These are phyloP conservation scores for Torulaspora franciscae DNA, from an alignment of 805 yeast species.

Conservation along the genomic window DNA sequence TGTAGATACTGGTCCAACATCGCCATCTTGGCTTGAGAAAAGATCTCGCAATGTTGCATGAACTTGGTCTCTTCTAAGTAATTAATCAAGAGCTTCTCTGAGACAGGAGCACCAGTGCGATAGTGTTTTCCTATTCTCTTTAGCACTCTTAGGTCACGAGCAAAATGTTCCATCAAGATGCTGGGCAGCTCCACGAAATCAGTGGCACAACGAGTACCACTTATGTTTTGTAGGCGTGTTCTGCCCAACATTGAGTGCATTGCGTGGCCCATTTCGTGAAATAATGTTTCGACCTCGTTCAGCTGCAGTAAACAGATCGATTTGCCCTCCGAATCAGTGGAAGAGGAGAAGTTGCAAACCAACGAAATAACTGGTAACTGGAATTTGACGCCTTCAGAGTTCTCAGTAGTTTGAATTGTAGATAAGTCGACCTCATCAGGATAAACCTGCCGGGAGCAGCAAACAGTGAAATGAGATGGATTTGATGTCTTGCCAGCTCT, in stretches of 20 bases:
- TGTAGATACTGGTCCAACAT: slow-evolving; percentile 80
- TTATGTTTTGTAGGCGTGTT: slow-evolving; percentile 81
- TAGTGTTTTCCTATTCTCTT: slow-evolving; percentile 65
- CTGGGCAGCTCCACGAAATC: slow-evolving; percentile 97
- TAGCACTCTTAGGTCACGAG: slow-evolving; percentile 73
- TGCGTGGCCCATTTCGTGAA: slow-evolving; percentile 99
- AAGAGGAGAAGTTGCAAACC: slow-evolving; percentile 69
- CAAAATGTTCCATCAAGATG: slow-evolving; percentile 92
- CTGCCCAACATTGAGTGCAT: slow-evolving; percentile 96
- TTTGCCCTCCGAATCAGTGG: slow-evolving; percentile 33
- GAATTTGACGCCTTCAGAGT: slow-evolving; percentile 44
- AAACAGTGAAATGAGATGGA: slow-evolving; percentile 94
- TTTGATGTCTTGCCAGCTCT: slow-evolving; percentile 68
- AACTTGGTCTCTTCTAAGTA: slow-evolving; percentile 49
- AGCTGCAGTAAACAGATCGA: slow-evolving; percentile 57
- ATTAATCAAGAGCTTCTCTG: slow-evolving; percentile 44
- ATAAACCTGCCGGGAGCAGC: slow-evolving; percentile 81
- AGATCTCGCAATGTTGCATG: slow-evolving; percentile 66
- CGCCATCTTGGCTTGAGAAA: slow-evolving; percentile 87
- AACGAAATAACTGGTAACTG: slow-evolving; percentile 89
- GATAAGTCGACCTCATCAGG: slow-evolving; percentile 44
- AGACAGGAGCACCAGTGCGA: slow-evolving; percentile 56
- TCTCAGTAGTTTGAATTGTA: slow-evolving; percentile 34
- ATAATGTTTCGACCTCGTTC: slow-evolving; percentile 84
- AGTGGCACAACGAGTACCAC: slow-evolving; percentile 93